These are phyloP conservation scores for Actinomucor elegans DNA, from an alignment of 371 early-diverging fungal genomes.

Conservation along the genomic window DNA sequence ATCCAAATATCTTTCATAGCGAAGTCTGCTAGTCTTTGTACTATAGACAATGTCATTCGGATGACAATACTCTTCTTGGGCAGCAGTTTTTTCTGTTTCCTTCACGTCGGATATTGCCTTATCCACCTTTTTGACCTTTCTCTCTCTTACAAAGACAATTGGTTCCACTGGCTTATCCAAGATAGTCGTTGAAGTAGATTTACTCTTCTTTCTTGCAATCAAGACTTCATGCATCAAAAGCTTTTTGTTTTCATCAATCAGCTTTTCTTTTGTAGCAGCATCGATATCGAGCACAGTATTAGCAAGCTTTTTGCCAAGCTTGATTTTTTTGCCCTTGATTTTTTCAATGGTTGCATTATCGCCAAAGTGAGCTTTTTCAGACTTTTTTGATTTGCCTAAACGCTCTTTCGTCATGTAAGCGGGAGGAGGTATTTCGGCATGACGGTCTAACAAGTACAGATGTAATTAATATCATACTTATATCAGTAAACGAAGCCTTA, in stretches of 20 bases:
- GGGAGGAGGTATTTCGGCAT: slow-evolving; percentile 23
- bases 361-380: neutral
- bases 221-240: neutral
- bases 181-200: neutral
- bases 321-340: neutral
- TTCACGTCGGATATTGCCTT: neutral
- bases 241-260: neutral
- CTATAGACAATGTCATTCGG: slow-evolving; percentile 24
- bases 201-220: neutral
- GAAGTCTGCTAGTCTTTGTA: slow-evolving; percentile 3
- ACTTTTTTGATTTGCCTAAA: slow-evolving; percentile 2
- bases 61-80: slow-evolving; percentile 25
- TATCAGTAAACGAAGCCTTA: neutral
- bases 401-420: neutral
- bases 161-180: slow-evolving; percentile 4
- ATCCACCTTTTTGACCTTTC: neutral
- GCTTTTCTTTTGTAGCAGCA: no score
- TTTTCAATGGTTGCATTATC: neutral
- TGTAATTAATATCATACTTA: neutral
- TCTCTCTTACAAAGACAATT: slow-evolving; percentile 6
- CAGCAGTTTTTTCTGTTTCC: neutral
- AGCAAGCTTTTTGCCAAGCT: neutral
- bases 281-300: no score
- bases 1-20: slow-evolving; percentile 22
- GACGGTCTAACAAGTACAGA: slow-evolving; percentile 4